Conservation (phyloP, 2,329 filamentous ascomycete species). For the Chaetomium olivaceum region DNA sequence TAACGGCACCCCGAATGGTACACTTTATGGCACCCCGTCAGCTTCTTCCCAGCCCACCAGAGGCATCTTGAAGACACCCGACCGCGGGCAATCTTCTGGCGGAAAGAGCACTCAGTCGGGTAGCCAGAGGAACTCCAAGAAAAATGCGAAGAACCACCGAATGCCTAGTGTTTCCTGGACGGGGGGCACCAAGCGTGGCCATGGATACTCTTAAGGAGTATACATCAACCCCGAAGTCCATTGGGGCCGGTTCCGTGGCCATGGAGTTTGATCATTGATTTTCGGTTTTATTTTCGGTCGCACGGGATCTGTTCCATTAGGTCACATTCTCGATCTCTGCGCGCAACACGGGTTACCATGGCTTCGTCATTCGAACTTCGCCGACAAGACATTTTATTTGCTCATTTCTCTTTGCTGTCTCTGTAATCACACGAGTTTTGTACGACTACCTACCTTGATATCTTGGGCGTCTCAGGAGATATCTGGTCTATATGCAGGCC, state of each 20-base stretch:
- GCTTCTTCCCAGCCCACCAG: constrained; percentile 12
- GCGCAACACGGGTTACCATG: not conserved
- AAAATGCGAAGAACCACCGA: constrained; percentile 17
- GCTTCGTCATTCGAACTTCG: not conserved
- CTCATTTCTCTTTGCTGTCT: constrained; percentile 7
- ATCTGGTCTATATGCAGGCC: not conserved
- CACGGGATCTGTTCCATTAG: not conserved
- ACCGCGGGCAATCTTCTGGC: not conserved
- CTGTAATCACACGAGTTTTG: constrained; percentile 7
- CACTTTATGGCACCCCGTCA: not conserved
- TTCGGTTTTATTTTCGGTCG: not conserved
- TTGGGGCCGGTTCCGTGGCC: not conserved
- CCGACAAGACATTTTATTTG: not conserved
- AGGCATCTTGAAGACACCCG: constrained; percentile 24
- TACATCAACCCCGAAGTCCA: too few relatives aligned
- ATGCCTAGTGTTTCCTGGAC: not conserved
- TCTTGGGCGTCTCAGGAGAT: constrained; percentile 11
- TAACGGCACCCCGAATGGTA: not conserved
- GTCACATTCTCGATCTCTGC: not conserved
- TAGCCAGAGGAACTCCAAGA: not conserved
- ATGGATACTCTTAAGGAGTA: not conserved
- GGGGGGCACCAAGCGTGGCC: constrained; percentile 6
- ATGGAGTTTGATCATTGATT: not conserved
- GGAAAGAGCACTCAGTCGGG: not conserved
- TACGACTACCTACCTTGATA: constrained; percentile 6